These are phyloP conservation scores for Wickerhamomyces bovis DNA, from an alignment of 805 yeast species.

Conservation along the genomic window DNA sequence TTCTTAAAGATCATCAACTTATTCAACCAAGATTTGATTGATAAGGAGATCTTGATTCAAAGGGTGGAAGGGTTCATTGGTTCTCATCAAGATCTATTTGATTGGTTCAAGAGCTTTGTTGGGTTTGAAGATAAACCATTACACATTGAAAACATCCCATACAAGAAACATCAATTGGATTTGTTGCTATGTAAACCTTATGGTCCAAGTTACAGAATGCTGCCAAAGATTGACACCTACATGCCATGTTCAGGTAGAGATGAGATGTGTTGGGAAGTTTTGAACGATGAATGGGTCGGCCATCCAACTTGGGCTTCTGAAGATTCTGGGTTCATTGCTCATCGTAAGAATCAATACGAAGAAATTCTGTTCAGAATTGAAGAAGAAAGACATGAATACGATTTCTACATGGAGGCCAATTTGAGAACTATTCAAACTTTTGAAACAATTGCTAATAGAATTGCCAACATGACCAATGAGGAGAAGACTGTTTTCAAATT, in stretches of 20 bases:
- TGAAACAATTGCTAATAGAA: constrained; percentile 90
- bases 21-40: constrained; percentile 87
- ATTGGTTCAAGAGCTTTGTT: constrained; percentile 90
- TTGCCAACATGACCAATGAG: constrained; percentile 87
- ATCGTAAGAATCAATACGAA: constrained; percentile 95
- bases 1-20: constrained; percentile 83
- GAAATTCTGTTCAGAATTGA: constrained; percentile 92
- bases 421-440: constrained; percentile 90
- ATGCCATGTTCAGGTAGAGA: constrained; percentile 99
- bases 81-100: constrained; percentile 66
- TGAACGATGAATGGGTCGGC: constrained; percentile 98
- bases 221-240: constrained; percentile 89
- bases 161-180: constrained; percentile 88
- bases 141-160: constrained; percentile 78
- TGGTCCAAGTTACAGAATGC: constrained; percentile 89
- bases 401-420: constrained; percentile 91
- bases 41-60: constrained; percentile 72
- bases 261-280: constrained; percentile 98
- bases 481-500: constrained; percentile 82
- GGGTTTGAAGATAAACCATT: constrained; percentile 83
- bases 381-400: constrained; percentile 97
- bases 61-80: constrained; percentile 86
- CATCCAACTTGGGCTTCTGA: constrained; percentile 99
- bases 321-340: constrained; percentile 98
- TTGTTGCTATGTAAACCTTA: constrained; percentile 86